Percentiles rank a stretch among this genome's conserved stretches.
Evolutionary conservation across 1,284 basidiomycete genomes (phyloP).

Genomic region (Austroboletus rostrupii): DNA sequence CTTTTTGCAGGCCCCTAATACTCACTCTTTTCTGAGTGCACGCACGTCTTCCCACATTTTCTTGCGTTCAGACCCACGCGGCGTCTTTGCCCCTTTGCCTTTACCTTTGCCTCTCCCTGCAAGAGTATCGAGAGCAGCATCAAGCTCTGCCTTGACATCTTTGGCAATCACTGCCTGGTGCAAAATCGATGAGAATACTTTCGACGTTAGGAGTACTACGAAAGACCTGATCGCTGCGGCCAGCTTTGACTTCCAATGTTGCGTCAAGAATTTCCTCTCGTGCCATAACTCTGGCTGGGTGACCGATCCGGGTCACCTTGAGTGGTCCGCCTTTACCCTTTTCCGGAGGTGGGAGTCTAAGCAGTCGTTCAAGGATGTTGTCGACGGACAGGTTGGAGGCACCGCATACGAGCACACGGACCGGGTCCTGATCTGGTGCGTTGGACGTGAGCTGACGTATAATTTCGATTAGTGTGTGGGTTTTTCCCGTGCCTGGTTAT

Average conservation of each 20-base stretch:
- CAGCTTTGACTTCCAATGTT: too few relatives aligned
- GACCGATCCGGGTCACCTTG: conserved; percentile 42
- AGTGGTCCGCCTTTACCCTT: conserved; percentile 36
- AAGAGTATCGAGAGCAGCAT: conserved; percentile 60
- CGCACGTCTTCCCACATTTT: conserved; percentile 91
- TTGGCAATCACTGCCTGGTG: conserved; percentile 68
- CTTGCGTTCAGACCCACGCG: conserved; percentile 74
- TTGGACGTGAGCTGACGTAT: conserved; percentile 64
- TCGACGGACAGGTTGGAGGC: conserved; percentile 53
- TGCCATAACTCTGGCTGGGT: conserved; percentile 37
- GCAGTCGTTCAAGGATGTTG: too few relatives aligned
- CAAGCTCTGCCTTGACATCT: conserved; percentile 84
- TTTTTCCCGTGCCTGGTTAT: too few relatives aligned
- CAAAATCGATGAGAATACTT: neutral
- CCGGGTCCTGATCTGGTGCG: conserved; percentile 40
- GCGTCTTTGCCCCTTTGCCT: conserved; percentile 67
- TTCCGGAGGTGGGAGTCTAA: conserved; percentile 39
- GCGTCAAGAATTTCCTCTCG: too few relatives aligned
- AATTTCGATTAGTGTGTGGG: too few relatives aligned
- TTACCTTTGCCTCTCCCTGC: conserved; percentile 77
- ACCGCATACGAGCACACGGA: conserved; percentile 79
- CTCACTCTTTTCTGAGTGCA: conserved; percentile 84
- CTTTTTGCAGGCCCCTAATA: neutral
- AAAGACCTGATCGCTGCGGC: too few relatives aligned
- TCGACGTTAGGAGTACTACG: neutral